Evolutionary conservation across 139 green algal genomes (phyloP).

Genomic region (Tetraselmis striata): DNA sequence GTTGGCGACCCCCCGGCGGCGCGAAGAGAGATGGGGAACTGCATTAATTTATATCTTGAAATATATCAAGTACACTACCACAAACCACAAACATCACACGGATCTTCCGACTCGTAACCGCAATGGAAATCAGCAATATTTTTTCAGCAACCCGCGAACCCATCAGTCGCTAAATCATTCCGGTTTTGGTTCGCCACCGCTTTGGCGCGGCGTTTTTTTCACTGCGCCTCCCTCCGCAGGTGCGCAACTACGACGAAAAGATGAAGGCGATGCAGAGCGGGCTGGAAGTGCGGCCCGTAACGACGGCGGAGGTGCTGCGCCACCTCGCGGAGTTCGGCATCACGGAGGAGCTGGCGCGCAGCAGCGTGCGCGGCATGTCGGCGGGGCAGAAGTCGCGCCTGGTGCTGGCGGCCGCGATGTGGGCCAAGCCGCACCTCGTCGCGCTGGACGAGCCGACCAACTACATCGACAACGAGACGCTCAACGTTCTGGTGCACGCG

Average conservation of each 20-base stretch:
- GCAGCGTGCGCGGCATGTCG: slow-evolving; percentile 25
- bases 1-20: too few species aligned
- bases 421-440: slow-evolving; percentile 64
- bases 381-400: slow-evolving; percentile 61
- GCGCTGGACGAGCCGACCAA: slow-evolving; percentile 78
- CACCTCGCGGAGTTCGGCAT: slow-evolving; percentile 67
- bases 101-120: too few species aligned
- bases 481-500: slow-evolving; percentile 56
- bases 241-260: slow-evolving; percentile 27
- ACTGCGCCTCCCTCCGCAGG: slow-evolving; percentile 3
- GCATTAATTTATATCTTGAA: too few species aligned
- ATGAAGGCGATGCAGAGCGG: slow-evolving; percentile 19
- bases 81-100: too few species aligned
- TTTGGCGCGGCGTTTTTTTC: too few species aligned
- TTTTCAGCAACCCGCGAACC: too few species aligned
- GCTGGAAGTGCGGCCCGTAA: slow-evolving; percentile 23
- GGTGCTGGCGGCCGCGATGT: slow-evolving; percentile 65
- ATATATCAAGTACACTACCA: too few species aligned
- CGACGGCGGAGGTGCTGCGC: slow-evolving; percentile 38
- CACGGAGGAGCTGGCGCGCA: slow-evolving; percentile 43
- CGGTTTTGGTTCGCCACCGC: too few species aligned
- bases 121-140: too few species aligned
- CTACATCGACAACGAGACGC: slow-evolving; percentile 65
- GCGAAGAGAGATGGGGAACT: too few species aligned
- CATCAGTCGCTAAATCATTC: too few species aligned